Base-by-base conservation (phyloP, 495 filamentous ascomycete genomes). In the Daldinia loculata region DNA sequence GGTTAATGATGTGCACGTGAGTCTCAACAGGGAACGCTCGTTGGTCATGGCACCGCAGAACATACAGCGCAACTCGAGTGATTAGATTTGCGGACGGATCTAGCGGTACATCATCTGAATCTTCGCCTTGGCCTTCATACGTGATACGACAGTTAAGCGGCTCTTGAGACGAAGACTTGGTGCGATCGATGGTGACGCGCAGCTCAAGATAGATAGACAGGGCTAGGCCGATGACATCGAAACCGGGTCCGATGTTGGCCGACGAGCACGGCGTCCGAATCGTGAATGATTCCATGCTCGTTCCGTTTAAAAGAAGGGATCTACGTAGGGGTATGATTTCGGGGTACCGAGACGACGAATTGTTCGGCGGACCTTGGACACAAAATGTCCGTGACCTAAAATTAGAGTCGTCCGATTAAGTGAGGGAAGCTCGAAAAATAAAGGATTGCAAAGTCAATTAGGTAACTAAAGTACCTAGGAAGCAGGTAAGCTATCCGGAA, bases 211-310 rank as follows among this genome's bases (percentile, higher is more conserved):
- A 93, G 76, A 97, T 89, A 56, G 92, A 94, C 75, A 99, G 83
- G 2, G 95, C 95, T 60, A 99, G 87, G 60, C 95, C 95, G 79
- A 98, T 94, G 74, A 98, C 95, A 80, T 99, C 95, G 83, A 98
- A 99, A 15, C 95, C 95, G 30, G 95, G 95, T 48, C 89, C 94
- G 76, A 98, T 97, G 84, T 98, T 98, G 75, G 94, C 94, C 7
- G 93, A 96, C 55, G 94, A 97, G 83, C 93, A 97, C 48, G 94
- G 94, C 17, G 84, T 89, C 73, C 81, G 84, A 78, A 91, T 89
- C 58, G 83, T 77, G 76, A 89, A 90, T 6, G 84, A 86, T 72
- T 85, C 79, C 61, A 80, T 75, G 15, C 50, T 69, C 4, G 29
- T 7, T 17, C 17, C 41, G 58, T 27, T 14, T 45, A 19, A 9